Evolutionary conservation across 345 rosid species (phyloP), one percentile per base, ranked within the genome.

Genomic region (Carallia brachiata): DNA sequence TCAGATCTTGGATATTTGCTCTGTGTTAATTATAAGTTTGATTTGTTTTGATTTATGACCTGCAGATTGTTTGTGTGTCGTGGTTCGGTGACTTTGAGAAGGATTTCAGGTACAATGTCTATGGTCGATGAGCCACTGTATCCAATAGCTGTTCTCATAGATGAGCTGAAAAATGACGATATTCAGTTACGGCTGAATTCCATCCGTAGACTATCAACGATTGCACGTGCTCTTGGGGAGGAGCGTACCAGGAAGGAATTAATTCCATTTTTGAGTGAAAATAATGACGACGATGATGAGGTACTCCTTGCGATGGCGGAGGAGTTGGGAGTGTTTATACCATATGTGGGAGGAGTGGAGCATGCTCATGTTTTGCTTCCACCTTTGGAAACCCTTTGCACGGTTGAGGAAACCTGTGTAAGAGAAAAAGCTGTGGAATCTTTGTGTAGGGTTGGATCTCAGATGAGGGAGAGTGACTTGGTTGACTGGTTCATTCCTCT

Each of bases 171-270:
- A 81, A 91, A 94, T 70, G 98, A 94, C 68, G 97, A 94, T 76
- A 94, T 94, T 56, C 97, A 94, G 84, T 88, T 94, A 8, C 84
- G 98, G 10, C 68, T 94, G 77, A 90, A 90, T 83, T 91, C 98
- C 0, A 94, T 94, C 55, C 91, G 97, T 36, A 88, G 95, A 61
- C 70, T 94, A 50, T 91, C 98, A 37, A 94, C 98, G 0, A 94
- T 94, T 63, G 97, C 97, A 5, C 93, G 97, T 62, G 98, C 98
- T 37, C 97, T 94, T 54, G 97, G 98, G 36, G 98, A 94, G 82
- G 98, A 94, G 63, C 87, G 96, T 36, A 91, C 96, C 0, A 78
- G 98, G 70, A 94, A 88, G 82, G 98, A 94, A 70, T 68, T 94
- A 47, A 91, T 94, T 66, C 98, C 98, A 0, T 94, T 94, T 69